Evolutionary conservation across 257 asterid genomes (phyloP).

Genomic region (Solanum rostratum): DNA sequence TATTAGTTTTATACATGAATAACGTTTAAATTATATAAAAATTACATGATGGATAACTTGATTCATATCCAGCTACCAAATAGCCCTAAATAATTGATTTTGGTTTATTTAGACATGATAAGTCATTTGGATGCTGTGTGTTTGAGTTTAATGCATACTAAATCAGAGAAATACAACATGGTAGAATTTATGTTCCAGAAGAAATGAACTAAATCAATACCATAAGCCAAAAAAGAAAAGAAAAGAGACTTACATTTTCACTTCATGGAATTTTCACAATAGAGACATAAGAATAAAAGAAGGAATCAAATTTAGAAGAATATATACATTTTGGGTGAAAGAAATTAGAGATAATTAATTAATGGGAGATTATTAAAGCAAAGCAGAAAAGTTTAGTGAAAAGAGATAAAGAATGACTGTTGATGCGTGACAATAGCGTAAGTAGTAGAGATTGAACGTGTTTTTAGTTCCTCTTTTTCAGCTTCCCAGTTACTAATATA

Average conservation of each 20-base stretch:
- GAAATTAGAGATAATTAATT: neutral
- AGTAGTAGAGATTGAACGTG: neutral
- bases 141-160: neutral
- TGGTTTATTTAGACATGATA: neutral
- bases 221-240: neutral
- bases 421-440: neutral
- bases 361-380: neutral
- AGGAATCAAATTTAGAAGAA: neutral
- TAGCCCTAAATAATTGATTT: neutral
- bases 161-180: neutral
- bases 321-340: neutral
- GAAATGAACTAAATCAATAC: neutral
- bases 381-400: neutral
- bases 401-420: neutral
- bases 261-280: neutral
- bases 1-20: neutral
- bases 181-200: neutral
- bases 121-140: neutral
- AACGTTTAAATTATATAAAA: neutral
- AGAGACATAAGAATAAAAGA: neutral
- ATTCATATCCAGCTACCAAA: neutral
- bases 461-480: neutral
- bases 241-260: neutral
- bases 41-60: neutral
- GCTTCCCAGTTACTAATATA: neutral